These are phyloP conservation scores for Penicillium coprophilum DNA, from an alignment of 495 filamentous ascomycete species.

Conservation along the genomic window DNA sequence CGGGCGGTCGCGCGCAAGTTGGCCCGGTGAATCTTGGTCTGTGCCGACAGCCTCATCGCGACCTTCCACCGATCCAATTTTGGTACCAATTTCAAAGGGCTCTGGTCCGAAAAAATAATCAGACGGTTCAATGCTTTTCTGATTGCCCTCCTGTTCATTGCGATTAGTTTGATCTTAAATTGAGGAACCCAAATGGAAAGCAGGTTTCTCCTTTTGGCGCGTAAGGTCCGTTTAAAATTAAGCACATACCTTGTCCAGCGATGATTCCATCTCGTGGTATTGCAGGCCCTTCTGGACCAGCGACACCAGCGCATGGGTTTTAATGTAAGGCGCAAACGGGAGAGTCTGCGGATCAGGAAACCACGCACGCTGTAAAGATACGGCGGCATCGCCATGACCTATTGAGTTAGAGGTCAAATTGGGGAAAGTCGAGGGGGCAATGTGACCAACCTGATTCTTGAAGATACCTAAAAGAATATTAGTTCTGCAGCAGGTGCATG, in stretches of 20 bases:
- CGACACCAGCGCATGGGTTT: slow-evolving; percentile 70
- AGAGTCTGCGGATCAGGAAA: slow-evolving; percentile 69
- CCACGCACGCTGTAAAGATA: slow-evolving; percentile 82
- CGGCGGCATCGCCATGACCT: slow-evolving; percentile 68
- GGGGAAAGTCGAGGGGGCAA: slow-evolving; percentile 17
- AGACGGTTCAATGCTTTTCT: slow-evolving; percentile 34
- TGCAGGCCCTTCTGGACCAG: slow-evolving; percentile 76
- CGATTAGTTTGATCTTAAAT: slow-evolving; percentile 10
- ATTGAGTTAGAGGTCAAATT: slow-evolving; percentile 17
- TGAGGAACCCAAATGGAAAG: slow-evolving; percentile 1
- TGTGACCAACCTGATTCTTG: slow-evolving; percentile 78
- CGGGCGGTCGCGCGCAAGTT: slow-evolving; percentile 44
- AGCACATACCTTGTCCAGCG: slow-evolving; percentile 55
- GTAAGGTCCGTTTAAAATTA: background rate
- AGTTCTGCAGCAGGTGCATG: slow-evolving; percentile 30
- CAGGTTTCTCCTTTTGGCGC: slow-evolving; percentile 4
- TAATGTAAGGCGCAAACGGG: slow-evolving; percentile 73
- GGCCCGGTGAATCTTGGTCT: slow-evolving; percentile 36
- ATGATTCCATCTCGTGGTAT: slow-evolving; percentile 68
- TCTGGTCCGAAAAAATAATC: slow-evolving; percentile 54
- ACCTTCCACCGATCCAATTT: slow-evolving; percentile 31
- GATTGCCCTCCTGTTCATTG: slow-evolving; percentile 44
- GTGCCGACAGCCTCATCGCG: slow-evolving; percentile 30
- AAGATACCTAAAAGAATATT: slow-evolving; percentile 63
- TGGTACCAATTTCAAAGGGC: slow-evolving; percentile 36